Evolutionary conservation across 2,329 filamentous ascomycete genomes (phyloP), one percentile per base, ranked within the genome.

Genomic region (Scopulariopsis brevicaulis): DNA sequence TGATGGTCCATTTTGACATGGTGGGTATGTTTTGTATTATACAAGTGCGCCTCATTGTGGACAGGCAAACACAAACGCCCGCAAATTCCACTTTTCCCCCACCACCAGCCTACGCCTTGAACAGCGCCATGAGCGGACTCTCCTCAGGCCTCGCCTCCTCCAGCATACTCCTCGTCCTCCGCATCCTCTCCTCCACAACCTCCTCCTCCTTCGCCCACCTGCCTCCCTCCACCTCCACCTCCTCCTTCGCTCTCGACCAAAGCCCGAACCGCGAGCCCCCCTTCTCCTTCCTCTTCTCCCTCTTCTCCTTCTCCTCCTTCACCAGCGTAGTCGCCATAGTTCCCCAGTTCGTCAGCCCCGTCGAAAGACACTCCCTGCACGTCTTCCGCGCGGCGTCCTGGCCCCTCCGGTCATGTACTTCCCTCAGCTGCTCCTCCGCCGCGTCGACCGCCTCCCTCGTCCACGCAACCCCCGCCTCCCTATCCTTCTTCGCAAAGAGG

Each of bases 361-460:
- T 83, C 59, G 82, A 76, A 6, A 96, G 78, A 66, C 93, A 96
- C 63, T 93, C 81, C 37, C 81, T 81, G 68, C 92, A 96, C 46
- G 82, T 84, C 61, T 80, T 78, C 54, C 66, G 68, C 18, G 69
- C 64, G 3, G 62, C 60, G 4, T 58, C 58, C 3, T 53, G 54
- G 2, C 56, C 48, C 22, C 51, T 56, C 50, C 53, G 72, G 60
- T 62, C 73, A 55, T 58, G 43, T 1, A 60, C 51, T 14, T 46
- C 48, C 6, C 77, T 81, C 50, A 84, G 77, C 65, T 84, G 84
- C 60, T 85, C 78, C 70, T 92, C 91, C 2, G 91, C 87, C 1
- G 88, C 74, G 63, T 92, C 87, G 35, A 96, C 90, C 28, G 87
- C 91, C 62, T 96, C 90, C 58, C 90, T 83, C 1, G 93, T 96